Evolutionary conservation across 192 early-diverging fungal genomes (phyloP), one percentile per base, ranked within the genome.

Genomic region (Phycomyces blakesleeanus): DNA sequence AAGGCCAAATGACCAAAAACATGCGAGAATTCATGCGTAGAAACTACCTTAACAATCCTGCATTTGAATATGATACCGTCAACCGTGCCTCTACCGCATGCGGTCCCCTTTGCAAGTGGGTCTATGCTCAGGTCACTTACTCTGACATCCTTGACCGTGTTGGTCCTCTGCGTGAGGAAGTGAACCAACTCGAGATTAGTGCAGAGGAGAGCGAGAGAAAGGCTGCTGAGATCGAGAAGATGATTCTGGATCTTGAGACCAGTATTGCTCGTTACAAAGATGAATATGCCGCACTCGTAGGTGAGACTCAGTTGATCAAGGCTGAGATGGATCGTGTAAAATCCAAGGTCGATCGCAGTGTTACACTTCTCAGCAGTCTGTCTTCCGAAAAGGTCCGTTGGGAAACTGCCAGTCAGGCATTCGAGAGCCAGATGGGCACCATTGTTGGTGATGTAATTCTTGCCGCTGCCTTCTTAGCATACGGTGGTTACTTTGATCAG

Each of bases 401-500:
- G 98, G 88, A 90, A 68, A 70, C 76, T 9, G 87, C 92, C 21
- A 93, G 93, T 64, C 85, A 91, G 55, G 86, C 94, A 7, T 98
- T 99, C 68, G 93, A 90, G 59, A 85, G 79, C 22, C 94, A 98
- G 76, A 98, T 99, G 96, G 91, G 88, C 5, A 99, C 98, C 12
- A 91, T 98, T 50, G 93, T 98, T 24, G 98, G 98, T 58, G 98
- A 99, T 68, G 92, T 95, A 16, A 70, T 99, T 20, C 74, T 98
- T 41, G 87, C 91, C 7, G 81, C 93, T 0, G 98, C 95, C n/a
- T 93, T 97, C 76, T 75, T 98, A 26, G 91, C 97, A 0, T 99
- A 99, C 68, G 94, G 86, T 39, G 98, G 98, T 16, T 93, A 90
- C 84, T 98, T 98, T 83, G 96, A 98, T 81, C 97, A 98, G 81